Evolutionary conservation across 768 basidiomycete species (phyloP), one percentile per base, ranked within the genome.

Genomic region (Lentinula boryana): DNA sequence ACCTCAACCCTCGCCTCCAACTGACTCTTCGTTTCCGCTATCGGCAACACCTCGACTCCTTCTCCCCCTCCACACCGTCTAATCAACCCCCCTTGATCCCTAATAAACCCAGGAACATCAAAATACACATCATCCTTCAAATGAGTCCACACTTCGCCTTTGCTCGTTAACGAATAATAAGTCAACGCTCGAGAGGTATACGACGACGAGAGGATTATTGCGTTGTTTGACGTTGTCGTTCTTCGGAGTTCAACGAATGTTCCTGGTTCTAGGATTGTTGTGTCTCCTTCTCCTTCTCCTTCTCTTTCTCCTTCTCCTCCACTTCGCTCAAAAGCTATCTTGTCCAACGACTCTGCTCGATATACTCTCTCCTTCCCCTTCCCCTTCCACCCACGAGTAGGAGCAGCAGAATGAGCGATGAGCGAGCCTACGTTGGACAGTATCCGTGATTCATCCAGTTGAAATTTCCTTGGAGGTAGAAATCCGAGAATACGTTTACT

Each of bases 1-100:
- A 88, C 79, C 57, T 84, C 78, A 3, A 91, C 78, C 2, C 93
- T 80, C 2, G 92, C 91, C 31, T 75, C 72, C 52, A 80, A 70
- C 61, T 88, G 72, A 5, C 65, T 63, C 15, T 67, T 66, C 32
- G 69, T 74, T 7, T 54, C 46, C 0, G 80, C 69, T 23, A 68
- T 58, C 0, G 64, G 64, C 87, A 35, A 83, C 71, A 46, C 18
- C 10, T 38, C 36, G 2, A 5, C 36, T 38, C 36, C 36, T 38
- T 38, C 36, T 13, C 36, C 36, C 3, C 36, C 36, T 38, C 36
- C 36, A 38, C 36, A 38, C 36, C 36, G 7, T 13, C 9, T 13
- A 38, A 38, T 38, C 3, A 38, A 38, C 36, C 9, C 13, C 36
- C 13, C 12, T 23, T 18, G 18, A n/a, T 2, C 27, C 27, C 27